These are phyloP conservation scores for Kitagawia praeruptora DNA, from an alignment of 129 eudicot species.

Conservation along the genomic window DNA sequence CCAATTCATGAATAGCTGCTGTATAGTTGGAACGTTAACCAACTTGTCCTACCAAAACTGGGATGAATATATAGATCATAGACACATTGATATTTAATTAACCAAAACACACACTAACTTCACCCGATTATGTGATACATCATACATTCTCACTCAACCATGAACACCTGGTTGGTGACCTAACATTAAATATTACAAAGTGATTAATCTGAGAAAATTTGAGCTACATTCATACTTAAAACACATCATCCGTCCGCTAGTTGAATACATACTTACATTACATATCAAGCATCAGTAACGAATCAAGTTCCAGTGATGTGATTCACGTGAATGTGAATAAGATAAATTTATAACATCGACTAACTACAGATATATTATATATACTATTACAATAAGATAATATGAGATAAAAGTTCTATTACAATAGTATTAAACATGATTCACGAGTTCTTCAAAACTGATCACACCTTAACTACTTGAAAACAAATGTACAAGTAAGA, in stretches of 20 bases:
- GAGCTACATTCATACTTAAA: not conserved
- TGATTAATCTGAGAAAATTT: not conserved
- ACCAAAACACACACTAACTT: no score
- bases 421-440: not conserved
- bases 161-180: constrained; percentile 24
- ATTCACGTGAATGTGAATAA: not conserved
- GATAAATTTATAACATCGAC: not conserved
- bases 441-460: not conserved
- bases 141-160: not conserved
- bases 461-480: not conserved
- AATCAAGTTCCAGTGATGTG: not conserved
- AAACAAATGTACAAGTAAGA: not conserved
- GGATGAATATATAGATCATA: no score
- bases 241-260: not conserved
- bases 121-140: not conserved
- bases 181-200: constrained; percentile 10
- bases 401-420: no score
- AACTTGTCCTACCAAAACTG: no score
- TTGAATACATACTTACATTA: not conserved
- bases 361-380: not conserved
- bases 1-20: no score
- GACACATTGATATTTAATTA: no score
- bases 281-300: not conserved
- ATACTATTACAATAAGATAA: no score
- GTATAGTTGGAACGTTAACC: no score